Conservation (phyloP, 768 basidiomycete genomes). For the Xerocomus spinulosus region DNA sequence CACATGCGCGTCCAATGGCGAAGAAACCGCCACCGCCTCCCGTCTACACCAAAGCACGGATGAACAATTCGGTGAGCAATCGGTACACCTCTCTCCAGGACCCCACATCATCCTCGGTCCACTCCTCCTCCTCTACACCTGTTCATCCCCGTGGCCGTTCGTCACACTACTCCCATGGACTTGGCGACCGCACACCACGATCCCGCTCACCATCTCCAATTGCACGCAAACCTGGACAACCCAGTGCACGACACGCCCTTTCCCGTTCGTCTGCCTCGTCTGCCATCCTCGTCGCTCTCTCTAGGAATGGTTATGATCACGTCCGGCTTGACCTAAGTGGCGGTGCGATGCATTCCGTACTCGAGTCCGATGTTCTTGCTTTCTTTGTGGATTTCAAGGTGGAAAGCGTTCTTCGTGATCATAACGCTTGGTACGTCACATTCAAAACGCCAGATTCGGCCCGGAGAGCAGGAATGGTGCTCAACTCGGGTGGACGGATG, state of each 20-base stretch:
- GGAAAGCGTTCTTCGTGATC: slow-evolving; percentile 68
- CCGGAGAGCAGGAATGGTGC: slow-evolving; percentile 60
- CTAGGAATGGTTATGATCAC: slow-evolving; percentile 62
- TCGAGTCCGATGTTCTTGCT: slow-evolving; percentile 61
- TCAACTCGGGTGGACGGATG: slow-evolving; percentile 46
- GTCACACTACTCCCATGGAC: slow-evolving; percentile 17
- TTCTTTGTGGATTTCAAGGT: slow-evolving; percentile 71
- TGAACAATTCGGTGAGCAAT: slow-evolving; percentile 22
- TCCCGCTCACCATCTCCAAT: slow-evolving; percentile 41
- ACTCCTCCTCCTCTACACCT: slow-evolving; percentile 37
- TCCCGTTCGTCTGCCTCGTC: slow-evolving; percentile 20
- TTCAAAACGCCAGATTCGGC: slow-evolving; percentile 64
- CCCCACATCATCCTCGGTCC: slow-evolving; percentile 11
- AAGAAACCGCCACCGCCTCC: slow-evolving; percentile 24
- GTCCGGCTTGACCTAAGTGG: slow-evolving; percentile 53
- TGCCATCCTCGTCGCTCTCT: slow-evolving; percentile 40
- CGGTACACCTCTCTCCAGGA: slow-evolving; percentile 23
- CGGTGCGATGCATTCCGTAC: slow-evolving; percentile 43
- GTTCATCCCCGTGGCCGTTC: slow-evolving; percentile 26
- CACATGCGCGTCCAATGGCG: slow-evolving; percentile 23
- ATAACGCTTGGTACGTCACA: slow-evolving; percentile 74
- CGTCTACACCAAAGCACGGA: slow-evolving; percentile 23
- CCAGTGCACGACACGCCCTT: slow-evolving; percentile 21
- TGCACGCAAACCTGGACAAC: slow-evolving; percentile 36
- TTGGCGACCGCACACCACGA: slow-evolving; percentile 20